These are phyloP conservation scores for Anisodus acutangulus DNA, from an alignment of 257 asterid species.

Conservation along the genomic window DNA sequence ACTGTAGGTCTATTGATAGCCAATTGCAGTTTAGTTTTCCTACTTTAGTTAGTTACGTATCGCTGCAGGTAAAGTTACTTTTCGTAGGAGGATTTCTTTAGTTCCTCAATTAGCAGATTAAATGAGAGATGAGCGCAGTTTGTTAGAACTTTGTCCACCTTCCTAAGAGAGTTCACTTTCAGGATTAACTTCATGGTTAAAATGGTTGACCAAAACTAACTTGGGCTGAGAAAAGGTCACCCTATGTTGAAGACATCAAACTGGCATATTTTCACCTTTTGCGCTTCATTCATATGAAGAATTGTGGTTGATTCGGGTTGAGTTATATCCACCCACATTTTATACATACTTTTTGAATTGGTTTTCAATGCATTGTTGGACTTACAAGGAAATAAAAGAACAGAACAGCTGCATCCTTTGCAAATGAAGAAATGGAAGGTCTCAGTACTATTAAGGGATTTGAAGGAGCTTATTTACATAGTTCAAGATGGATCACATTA, in stretches of 20 bases:
- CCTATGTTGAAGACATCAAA: not conserved
- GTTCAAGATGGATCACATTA: not conserved
- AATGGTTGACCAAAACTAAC: not conserved
- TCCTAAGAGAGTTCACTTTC: not conserved
- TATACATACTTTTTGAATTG: not conserved
- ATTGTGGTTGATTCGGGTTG: not conserved
- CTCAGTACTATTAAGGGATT: not conserved
- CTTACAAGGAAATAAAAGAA: not conserved
- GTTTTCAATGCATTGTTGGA: not conserved
- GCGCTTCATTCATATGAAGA: not conserved
- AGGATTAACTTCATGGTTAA: not conserved
- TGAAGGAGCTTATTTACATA: slow-evolving; percentile 24
- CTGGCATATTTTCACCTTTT: not conserved
- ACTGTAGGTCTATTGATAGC: slow-evolving; percentile 5
- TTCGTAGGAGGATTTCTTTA: not conserved
- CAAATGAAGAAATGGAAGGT: slow-evolving; percentile 13
- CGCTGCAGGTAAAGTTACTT: not conserved
- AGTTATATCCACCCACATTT: not conserved
- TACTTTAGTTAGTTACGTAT: not conserved
- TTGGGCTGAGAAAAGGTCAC: not conserved
- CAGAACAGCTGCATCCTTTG: not conserved
- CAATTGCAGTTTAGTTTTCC: slow-evolving; percentile 25
- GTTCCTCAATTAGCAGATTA: slow-evolving; percentile 7
- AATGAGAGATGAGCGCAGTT: not conserved
- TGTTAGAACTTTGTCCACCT: not conserved